Percentiles rank a stretch among this genome's conserved stretches.
Conservation (phyloP, 2,329 filamentous ascomycete genomes). For the Nothophoma quercina region DNA sequence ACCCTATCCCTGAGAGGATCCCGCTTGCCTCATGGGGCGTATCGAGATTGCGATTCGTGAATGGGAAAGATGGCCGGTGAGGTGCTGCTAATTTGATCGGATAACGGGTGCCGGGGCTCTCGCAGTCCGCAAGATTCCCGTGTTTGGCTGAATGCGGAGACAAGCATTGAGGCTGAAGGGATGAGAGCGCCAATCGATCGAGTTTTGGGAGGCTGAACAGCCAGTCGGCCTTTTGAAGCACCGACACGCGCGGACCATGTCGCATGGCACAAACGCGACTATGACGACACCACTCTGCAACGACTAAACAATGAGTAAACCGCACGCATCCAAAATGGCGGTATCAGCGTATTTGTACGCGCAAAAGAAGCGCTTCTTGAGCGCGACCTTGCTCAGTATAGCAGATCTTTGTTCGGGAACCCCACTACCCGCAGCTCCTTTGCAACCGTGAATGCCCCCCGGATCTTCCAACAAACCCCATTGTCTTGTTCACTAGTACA, state of each 20-base stretch:
- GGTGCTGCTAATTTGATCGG: neutral
- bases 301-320: neutral
- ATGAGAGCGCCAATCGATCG: conserved; percentile 22
- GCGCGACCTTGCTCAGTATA: conserved; percentile 4
- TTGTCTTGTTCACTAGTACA: neutral
- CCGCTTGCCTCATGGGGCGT: neutral
- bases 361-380: conserved; percentile 1
- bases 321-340: conserved; percentile 22
- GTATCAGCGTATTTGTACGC: conserved; percentile 10
- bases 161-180: conserved; percentile 22
- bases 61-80: neutral
- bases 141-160: conserved; percentile 2
- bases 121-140: neutral
- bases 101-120: conserved; percentile 1
- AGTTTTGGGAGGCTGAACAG: conserved; percentile 8
- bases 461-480: neutral
- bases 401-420: conserved; percentile 1
- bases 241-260: conserved; percentile 21
- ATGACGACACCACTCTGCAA: conserved; percentile 32
- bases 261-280: conserved; percentile 14
- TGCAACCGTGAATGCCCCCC: neutral
- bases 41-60: conserved; percentile 2
- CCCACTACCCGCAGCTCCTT: neutral
- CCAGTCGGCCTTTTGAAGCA: conserved; percentile 19
- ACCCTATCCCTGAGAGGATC: conserved; percentile 12